phyloP scores from a whole-genome alignment of 371 early-diverging fungal genomes.

The Mucor lusitanicus region DNA sequence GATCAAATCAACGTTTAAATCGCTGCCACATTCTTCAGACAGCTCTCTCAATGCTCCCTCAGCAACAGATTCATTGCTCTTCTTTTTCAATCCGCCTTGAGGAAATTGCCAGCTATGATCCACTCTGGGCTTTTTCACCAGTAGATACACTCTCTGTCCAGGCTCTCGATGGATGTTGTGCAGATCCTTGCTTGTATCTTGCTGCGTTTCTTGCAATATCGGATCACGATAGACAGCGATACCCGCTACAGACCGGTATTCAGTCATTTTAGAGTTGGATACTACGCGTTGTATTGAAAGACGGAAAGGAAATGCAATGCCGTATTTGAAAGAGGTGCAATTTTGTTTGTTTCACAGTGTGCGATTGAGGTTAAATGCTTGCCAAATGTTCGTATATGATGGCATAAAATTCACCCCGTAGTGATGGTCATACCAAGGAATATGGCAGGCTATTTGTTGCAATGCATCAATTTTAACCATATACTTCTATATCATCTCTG shows the following conservation, averaged over 20 bases:
- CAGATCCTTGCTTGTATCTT: constrained; percentile 6
- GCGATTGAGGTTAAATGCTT: too few relatives aligned
- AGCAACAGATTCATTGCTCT: constrained; percentile 63
- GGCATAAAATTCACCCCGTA: too few relatives aligned
- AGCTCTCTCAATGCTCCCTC: constrained; percentile 75
- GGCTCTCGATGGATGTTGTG: constrained; percentile 18
- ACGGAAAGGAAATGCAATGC: too few relatives aligned
- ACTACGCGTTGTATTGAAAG: too few relatives aligned
- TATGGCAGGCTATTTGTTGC: too few relatives aligned
- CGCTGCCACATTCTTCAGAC: constrained; percentile 68
- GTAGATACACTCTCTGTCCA: constrained; percentile 59
- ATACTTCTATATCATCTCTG: too few relatives aligned
- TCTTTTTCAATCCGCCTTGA: constrained; percentile 56
- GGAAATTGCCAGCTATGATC: constrained; percentile 79
- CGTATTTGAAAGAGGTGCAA: too few relatives aligned
- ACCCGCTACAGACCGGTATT: constrained; percentile 25
- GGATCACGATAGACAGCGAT: constrained; percentile 16
- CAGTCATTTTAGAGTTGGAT: too few relatives aligned
- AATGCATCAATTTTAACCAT: too few relatives aligned
- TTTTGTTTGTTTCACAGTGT: too few relatives aligned
- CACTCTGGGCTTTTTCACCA: constrained; percentile 65
- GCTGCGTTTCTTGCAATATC: background rate
- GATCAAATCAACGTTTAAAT: constrained; percentile 72
- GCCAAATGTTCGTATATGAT: too few relatives aligned
- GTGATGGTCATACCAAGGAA: too few relatives aligned